These are phyloP conservation scores for Entoloma clypeatum DNA, from an alignment of 1,284 basidiomycete genomes.

Conservation along the genomic window DNA sequence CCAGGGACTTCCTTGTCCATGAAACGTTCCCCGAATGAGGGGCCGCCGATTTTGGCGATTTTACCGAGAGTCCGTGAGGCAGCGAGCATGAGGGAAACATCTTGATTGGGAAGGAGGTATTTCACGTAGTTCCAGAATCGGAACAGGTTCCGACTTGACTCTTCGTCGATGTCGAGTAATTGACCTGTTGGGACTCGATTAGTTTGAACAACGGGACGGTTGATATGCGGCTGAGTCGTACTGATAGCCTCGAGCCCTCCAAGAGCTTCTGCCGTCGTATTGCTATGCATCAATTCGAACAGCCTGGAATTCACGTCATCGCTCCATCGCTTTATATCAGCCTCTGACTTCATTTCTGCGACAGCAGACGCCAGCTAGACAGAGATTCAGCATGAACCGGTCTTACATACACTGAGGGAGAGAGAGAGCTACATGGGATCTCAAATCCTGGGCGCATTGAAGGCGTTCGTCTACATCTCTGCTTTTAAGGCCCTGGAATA, in stretches of 20 bases:
- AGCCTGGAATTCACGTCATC: conserved; percentile 75
- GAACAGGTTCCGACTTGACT: conserved; percentile 74
- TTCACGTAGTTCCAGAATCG: conserved; percentile 92
- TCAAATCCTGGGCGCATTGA: conserved; percentile 62
- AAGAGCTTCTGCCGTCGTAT: conserved; percentile 69
- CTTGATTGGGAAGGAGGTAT: conserved; percentile 76
- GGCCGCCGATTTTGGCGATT: conserved; percentile 78
- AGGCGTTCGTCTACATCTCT: conserved; percentile 57
- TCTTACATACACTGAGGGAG: conserved; percentile 6
- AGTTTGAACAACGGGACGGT: conserved; percentile 18
- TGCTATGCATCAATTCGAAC: conserved; percentile 81
- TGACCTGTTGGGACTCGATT: conserved; percentile 49
- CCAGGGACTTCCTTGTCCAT: conserved; percentile 84
- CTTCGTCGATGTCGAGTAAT: conserved; percentile 66
- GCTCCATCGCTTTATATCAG: conserved; percentile 75
- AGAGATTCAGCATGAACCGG: conserved; percentile 13
- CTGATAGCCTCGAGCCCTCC: conserved; percentile 84
- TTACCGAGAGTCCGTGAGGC: conserved; percentile 83
- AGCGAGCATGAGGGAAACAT: conserved; percentile 85
- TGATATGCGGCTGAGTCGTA: conserved; percentile 33
- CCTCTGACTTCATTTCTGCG: conserved; percentile 74
- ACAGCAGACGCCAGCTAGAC: conserved; percentile 64
- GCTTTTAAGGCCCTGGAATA: conserved; percentile 64
- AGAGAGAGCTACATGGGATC: conserved; percentile 53
- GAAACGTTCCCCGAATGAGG: conserved; percentile 81